Percentiles rank a stretch among this genome's conserved stretches.
These are phyloP conservation scores for Hypomontagnella monticulosa DNA, from an alignment of 495 filamentous ascomycete genomes.

Conservation along the genomic window DNA sequence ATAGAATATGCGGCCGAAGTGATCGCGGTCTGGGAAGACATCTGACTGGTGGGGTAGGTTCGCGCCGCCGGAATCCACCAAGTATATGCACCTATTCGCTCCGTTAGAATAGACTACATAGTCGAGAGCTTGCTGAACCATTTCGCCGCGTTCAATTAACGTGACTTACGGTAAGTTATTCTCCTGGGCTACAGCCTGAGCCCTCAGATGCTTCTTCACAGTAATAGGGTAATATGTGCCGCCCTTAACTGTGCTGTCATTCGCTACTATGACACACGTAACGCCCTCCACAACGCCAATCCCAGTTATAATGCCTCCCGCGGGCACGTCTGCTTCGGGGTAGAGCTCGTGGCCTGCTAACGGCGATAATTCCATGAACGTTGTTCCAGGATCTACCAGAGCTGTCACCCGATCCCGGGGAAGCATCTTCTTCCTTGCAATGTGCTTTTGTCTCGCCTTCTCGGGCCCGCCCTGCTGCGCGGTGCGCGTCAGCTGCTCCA, in stretches of 20 bases:
- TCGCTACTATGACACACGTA: slow-evolving; percentile 92
- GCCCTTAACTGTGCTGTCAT: slow-evolving; percentile 98
- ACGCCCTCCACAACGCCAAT: slow-evolving; percentile 92
- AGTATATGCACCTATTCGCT: slow-evolving; percentile 78
- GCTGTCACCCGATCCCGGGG: slow-evolving; percentile 88
- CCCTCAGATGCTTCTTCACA: slow-evolving; percentile 96
- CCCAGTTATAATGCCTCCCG: slow-evolving; percentile 92
- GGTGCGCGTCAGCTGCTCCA: slow-evolving; percentile 73
- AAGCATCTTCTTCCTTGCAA: slow-evolving; percentile 91
- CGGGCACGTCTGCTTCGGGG: slow-evolving; percentile 72
- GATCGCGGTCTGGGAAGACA: slow-evolving; percentile 94
- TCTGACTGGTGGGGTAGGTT: slow-evolving; percentile 96
- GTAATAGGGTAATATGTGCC: slow-evolving; percentile 98
- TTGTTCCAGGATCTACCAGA: slow-evolving; percentile 86
- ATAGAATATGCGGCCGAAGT: slow-evolving; percentile 98
- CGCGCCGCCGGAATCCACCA: slow-evolving; percentile 95
- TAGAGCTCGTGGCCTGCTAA: slow-evolving; percentile 90
- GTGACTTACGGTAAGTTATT: slow-evolving; percentile 70
- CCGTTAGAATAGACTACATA: slow-evolving; percentile 12
- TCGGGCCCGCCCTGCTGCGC: slow-evolving; percentile 79
- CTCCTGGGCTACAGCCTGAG: slow-evolving; percentile 89
- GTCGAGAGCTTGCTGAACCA: not conserved
- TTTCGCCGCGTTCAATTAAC: not conserved
- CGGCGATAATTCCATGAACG: slow-evolving; percentile 90
- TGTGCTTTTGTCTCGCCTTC: slow-evolving; percentile 90